These are phyloP conservation scores for Mucor mucedo DNA, from an alignment of 371 early-diverging fungal species.

Conservation along the genomic window DNA sequence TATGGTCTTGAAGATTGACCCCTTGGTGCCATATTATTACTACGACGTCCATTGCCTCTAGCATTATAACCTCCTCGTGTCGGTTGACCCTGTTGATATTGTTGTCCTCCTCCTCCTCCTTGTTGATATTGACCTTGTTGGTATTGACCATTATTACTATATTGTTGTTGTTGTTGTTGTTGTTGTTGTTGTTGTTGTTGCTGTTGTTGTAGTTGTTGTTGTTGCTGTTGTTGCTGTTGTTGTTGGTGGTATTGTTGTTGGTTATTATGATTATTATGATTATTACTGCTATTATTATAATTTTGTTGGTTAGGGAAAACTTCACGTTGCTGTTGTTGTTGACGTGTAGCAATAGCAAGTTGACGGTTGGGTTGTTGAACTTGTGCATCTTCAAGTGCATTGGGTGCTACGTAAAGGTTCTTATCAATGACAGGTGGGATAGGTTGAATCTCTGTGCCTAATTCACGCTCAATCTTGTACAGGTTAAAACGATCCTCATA, in stretches of 20 bases:
- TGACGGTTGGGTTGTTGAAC: slow-evolving; percentile 51
- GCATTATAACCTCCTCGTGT: slow-evolving; percentile 12
- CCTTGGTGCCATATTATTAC: slow-evolving; percentile 8
- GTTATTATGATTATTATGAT: slow-evolving; percentile 3
- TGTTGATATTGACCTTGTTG: neutral
- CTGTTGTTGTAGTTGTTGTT: slow-evolving; percentile 17
- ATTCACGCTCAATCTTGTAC: slow-evolving; percentile 94
- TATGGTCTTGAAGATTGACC: slow-evolving; percentile 26
- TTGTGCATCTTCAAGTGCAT: slow-evolving; percentile 58
- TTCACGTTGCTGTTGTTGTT: slow-evolving; percentile 48
- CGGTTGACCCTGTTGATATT: neutral
- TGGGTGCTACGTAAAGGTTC: slow-evolving; percentile 80
- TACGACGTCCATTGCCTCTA: slow-evolving; percentile 9
- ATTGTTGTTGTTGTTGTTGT: slow-evolving; percentile 23
- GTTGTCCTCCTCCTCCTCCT: too few relatives aligned
- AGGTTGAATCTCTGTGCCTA: slow-evolving; percentile 95
- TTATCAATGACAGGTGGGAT: slow-evolving; percentile 95
- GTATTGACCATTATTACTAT: slow-evolving; percentile 8
- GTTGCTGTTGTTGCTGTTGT: neutral
- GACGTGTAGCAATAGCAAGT: slow-evolving; percentile 53
- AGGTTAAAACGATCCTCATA: slow-evolving; percentile 95
- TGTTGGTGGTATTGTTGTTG: slow-evolving; percentile 6
- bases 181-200: slow-evolving; percentile 13
- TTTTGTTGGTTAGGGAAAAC: slow-evolving; percentile 26
- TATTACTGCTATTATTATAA: slow-evolving; percentile 15